phyloP scores from a whole-genome alignment of 1,284 basidiomycete species.

The Sporisorium sorghi region DNA sequence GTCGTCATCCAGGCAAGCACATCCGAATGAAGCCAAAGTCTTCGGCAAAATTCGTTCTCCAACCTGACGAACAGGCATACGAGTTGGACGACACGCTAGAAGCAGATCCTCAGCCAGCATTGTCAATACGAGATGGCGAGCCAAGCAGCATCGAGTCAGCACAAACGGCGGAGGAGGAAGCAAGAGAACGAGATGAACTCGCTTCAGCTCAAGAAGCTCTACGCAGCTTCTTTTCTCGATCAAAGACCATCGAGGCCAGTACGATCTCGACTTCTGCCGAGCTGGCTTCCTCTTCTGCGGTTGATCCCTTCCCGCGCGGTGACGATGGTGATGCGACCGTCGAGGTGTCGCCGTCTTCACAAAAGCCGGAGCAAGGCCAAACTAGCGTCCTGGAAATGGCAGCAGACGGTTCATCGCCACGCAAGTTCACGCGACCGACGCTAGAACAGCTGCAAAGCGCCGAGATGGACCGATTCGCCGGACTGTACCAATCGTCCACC shows the following conservation, averaged over 20 bases:
- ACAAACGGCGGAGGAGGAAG: not conserved
- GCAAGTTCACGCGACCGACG: slow-evolving; percentile 18
- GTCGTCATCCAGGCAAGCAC: not conserved
- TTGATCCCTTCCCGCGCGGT: not conserved
- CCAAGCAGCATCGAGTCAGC: not conserved
- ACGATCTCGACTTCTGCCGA: not conserved
- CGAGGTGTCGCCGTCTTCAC: not conserved
- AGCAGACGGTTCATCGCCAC: not conserved
- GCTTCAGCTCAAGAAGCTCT: slow-evolving; percentile 17
- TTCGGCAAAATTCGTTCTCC: not conserved
- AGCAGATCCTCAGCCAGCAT: not conserved
- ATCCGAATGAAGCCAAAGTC: too few species aligned
- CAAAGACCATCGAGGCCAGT: not conserved
- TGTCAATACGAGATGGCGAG: not conserved
- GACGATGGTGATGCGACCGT: not conserved
- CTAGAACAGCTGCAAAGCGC: slow-evolving; percentile 18
- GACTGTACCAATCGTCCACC: slow-evolving; percentile 29
- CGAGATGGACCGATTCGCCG: slow-evolving; percentile 16
- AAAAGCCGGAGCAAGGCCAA: not conserved
- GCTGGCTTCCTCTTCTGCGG: not conserved
- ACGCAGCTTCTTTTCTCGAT: slow-evolving; percentile 10
- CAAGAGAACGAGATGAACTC: slow-evolving; percentile 4
- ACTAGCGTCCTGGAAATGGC: not conserved
- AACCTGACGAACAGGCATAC: not conserved
- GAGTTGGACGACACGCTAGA: not conserved